phyloP scores from a whole-genome alignment of 768 basidiomycete genomes.

The Auriscalpium vulgare region DNA sequence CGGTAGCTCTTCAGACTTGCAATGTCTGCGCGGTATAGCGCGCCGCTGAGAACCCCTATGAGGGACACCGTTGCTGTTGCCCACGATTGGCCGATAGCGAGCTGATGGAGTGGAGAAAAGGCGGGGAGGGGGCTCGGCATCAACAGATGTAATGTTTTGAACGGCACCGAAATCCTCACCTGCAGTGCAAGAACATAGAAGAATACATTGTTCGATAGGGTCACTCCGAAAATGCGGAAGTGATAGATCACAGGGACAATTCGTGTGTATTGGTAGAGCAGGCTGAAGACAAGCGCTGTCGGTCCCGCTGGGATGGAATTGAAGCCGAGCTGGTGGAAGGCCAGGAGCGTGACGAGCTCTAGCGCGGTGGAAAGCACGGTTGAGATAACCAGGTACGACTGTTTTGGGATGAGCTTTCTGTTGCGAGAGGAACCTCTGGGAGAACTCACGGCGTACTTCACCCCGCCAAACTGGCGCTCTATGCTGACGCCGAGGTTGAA shows the following conservation, averaged over 20 bases:
- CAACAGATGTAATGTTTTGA: slow-evolving; percentile 6
- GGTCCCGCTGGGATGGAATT: slow-evolving; percentile 75
- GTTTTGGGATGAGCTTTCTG: background rate
- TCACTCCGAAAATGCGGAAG: slow-evolving; percentile 67
- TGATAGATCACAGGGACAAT: slow-evolving; percentile 71
- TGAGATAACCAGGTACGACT: slow-evolving; percentile 78
- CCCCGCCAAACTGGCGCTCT: slow-evolving; percentile 80
- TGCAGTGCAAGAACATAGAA: slow-evolving; percentile 65
- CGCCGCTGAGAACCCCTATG: slow-evolving; percentile 63
- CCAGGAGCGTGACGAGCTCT: slow-evolving; percentile 57
- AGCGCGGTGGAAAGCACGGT: slow-evolving; percentile 56
- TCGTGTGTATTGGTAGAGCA: slow-evolving; percentile 76
- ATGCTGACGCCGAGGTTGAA: slow-evolving; percentile 64
- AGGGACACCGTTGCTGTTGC: slow-evolving; percentile 53
- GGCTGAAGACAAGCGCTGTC: slow-evolving; percentile 65
- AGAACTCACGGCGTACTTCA: slow-evolving; percentile 74
- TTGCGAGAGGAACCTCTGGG: background rate
- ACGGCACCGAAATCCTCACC: slow-evolving; percentile 32
- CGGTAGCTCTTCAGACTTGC: slow-evolving; percentile 76
- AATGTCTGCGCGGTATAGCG: slow-evolving; percentile 78
- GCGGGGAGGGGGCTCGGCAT: background rate
- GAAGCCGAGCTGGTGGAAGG: slow-evolving; percentile 59
- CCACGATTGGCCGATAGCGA: slow-evolving; percentile 60
- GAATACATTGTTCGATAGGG: slow-evolving; percentile 71
- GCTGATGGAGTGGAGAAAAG: slow-evolving; percentile 30